A percentile compares a stretch with the other conserved stretches of the same genome.
These are phyloP conservation scores for Musa balbisiana DNA, from an alignment of 202 grass and related monocot species.

Conservation along the genomic window DNA sequence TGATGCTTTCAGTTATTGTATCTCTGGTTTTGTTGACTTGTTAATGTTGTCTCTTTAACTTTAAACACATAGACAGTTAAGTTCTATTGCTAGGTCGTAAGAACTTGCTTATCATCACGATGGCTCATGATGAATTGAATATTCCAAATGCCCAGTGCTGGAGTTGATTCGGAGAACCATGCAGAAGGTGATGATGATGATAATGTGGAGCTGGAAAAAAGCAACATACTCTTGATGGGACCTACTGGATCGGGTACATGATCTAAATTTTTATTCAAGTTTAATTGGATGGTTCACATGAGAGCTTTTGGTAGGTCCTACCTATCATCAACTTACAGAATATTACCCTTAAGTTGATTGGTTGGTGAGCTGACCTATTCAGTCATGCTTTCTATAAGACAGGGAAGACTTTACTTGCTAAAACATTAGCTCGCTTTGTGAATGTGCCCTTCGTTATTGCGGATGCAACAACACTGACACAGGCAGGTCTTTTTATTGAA, in stretches of 20 bases:
- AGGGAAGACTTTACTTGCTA: slow-evolving; percentile 99
- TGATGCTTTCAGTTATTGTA: slow-evolving; percentile 17
- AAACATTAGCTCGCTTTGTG: slow-evolving; percentile 98
- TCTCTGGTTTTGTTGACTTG: neutral
- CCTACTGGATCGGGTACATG: slow-evolving; percentile 90
- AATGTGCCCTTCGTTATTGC: slow-evolving; percentile 99
- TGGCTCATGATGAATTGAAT: slow-evolving; percentile 29
- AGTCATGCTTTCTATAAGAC: slow-evolving; percentile 17
- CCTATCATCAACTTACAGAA: neutral
- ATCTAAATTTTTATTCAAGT: slow-evolving; percentile 6
- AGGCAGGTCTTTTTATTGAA: slow-evolving; percentile 47
- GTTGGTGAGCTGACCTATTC: neutral
- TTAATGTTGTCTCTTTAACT: neutral
- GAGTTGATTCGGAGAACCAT: slow-evolving; percentile 49
- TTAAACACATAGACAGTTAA: neutral
- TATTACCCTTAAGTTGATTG: neutral
- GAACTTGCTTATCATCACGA: neutral
- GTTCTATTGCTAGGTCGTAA: neutral
- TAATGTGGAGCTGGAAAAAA: slow-evolving; percentile 92
- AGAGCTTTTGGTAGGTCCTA: neutral
- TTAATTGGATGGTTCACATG: slow-evolving; percentile 13
- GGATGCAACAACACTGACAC: slow-evolving; percentile 95
- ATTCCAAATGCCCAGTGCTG: slow-evolving; percentile 40
- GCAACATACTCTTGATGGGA: slow-evolving; percentile 93
- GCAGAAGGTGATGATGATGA: slow-evolving; percentile 59